A percentile compares a stretch with the other conserved stretches of the same genome.
These are phyloP conservation scores for Zoysia japonica DNA, from an alignment of 176 grass and related monocot species.

Conservation along the genomic window DNA sequence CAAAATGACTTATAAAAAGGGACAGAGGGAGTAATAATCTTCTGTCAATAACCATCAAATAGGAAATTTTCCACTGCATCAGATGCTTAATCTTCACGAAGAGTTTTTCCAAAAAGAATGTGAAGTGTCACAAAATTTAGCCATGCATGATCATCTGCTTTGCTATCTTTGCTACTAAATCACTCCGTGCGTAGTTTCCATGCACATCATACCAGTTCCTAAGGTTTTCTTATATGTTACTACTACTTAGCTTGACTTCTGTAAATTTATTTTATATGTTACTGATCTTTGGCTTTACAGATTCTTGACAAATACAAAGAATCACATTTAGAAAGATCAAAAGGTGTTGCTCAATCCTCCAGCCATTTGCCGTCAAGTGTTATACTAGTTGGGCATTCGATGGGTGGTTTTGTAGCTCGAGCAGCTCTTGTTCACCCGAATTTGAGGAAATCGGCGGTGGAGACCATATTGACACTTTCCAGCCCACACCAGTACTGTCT, in stretches of 20 bases:
- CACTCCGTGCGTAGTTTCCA: neutral
- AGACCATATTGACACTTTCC: slow-evolving; percentile 95
- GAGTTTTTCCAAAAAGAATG: slow-evolving; percentile 1
- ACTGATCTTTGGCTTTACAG: slow-evolving; percentile 49
- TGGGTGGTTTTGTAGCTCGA: slow-evolving; percentile 99
- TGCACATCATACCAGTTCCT: slow-evolving; percentile 6
- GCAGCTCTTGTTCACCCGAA: slow-evolving; percentile 77
- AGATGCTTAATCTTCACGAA: neutral
- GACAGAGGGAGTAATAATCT: neutral
- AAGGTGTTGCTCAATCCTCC: slow-evolving; percentile 59
- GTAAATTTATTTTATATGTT: slow-evolving; percentile 13
- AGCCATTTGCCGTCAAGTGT: slow-evolving; percentile 70
- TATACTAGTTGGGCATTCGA: slow-evolving; percentile 95
- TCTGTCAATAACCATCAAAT: neutral
- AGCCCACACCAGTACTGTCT: slow-evolving; percentile 87
- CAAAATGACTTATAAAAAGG: no score
- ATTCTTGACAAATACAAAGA: slow-evolving; percentile 94
- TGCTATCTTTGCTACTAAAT: neutral
- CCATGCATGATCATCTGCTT: neutral
- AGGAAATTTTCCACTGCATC: slow-evolving; percentile 23
- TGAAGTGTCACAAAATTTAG: neutral
- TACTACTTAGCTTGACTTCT: neutral
- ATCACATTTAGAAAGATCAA: slow-evolving; percentile 61
- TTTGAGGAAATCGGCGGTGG: slow-evolving; percentile 71
- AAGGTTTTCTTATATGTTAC: neutral